Evolutionary conservation across 495 filamentous ascomycete genomes (phyloP).

Genomic region (Lepidopterella palustris): DNA sequence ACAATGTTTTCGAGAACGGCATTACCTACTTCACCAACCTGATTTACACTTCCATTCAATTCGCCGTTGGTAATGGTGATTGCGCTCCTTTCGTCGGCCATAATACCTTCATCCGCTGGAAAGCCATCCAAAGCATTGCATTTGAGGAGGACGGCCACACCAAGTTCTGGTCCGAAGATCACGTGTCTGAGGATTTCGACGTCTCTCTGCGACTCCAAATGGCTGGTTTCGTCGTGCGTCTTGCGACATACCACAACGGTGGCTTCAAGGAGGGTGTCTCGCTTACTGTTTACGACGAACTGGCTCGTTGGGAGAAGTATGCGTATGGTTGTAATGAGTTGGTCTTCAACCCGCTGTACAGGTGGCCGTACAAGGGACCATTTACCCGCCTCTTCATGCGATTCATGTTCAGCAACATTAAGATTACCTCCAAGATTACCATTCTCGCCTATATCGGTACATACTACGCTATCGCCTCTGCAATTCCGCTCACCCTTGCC

Average conservation of each 20-base stretch:
- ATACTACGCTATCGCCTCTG: slow-evolving; percentile 41
- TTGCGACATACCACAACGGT: slow-evolving; percentile 64
- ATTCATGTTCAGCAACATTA: slow-evolving; percentile 29
- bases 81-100: slow-evolving; percentile 54
- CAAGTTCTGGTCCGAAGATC: slow-evolving; percentile 74
- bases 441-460: slow-evolving; percentile 33
- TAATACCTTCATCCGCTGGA: slow-evolving; percentile 30
- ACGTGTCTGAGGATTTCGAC: slow-evolving; percentile 75
- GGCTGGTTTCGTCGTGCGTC: slow-evolving; percentile 60
- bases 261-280: slow-evolving; percentile 77
- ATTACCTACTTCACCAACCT: slow-evolving; percentile 77
- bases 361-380: slow-evolving; percentile 22
- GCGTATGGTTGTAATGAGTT: slow-evolving; percentile 75
- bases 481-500: slow-evolving; percentile 33
- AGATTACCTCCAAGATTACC: slow-evolving; percentile 29
- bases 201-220: slow-evolving; percentile 71
- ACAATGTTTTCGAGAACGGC: slow-evolving; percentile 38
- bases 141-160: slow-evolving; percentile 64
- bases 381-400: slow-evolving; percentile 28
- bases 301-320: slow-evolving; percentile 76
- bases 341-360: slow-evolving; percentile 59
- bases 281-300: slow-evolving; percentile 69
- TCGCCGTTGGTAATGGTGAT: slow-evolving; percentile 70
- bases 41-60: slow-evolving; percentile 68
- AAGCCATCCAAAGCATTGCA: slow-evolving; percentile 26